Base-by-base conservation (phyloP, 352 stramenopile species). In the Globisporangium barbulae region DNA sequence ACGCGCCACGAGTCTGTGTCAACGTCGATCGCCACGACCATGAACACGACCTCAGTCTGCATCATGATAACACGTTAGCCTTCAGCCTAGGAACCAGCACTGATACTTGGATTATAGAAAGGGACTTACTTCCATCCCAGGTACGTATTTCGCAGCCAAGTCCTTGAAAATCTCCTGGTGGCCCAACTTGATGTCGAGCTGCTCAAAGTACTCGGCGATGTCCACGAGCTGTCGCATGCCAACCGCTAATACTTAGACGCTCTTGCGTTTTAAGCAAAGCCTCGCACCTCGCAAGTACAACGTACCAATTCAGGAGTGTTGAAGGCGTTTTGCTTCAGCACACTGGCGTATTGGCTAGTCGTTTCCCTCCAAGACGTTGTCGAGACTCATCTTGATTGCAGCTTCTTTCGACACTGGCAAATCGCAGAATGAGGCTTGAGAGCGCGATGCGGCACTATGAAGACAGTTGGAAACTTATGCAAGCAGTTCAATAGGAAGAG, bases 171-270 rank as follows among this genome's bases (percentile, higher is more conserved):
- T 17, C 33, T 45, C 48, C 7, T 33, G 33, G 25, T 48, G 53
- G 9, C 33, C 53, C 53, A 59, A 21, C n/a, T 59, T 47, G 53
- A 59, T 33, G 19, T 22, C 30, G 17, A 35, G 53, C 3, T 47
- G 31, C n/a, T n/a, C 53, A 47, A 59, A 59, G 33, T 59, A 59
- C 53, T 47, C 31, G 21, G 4, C 8, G 21, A 48, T 41, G 19
- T 33, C 53, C 5, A 7, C 35, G 13, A 59, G 33, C n/a, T 59
- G 19, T 10, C 33, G 22, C 22, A 10, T 2, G 2, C 15, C 9
- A n/a, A 59, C 4, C 12, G 5, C 21, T 17, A 35, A n/a, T 19
- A n/a, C 3, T 5, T n/a, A 1, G 5, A 25, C 6, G 5, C 21
- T 31, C 33, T n/a, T n/a, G n/a, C n/a, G n/a, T n/a, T n/a, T n/a